phyloP scores from a whole-genome alignment of 257 asterid species.

The Scutellaria minor region DNA sequence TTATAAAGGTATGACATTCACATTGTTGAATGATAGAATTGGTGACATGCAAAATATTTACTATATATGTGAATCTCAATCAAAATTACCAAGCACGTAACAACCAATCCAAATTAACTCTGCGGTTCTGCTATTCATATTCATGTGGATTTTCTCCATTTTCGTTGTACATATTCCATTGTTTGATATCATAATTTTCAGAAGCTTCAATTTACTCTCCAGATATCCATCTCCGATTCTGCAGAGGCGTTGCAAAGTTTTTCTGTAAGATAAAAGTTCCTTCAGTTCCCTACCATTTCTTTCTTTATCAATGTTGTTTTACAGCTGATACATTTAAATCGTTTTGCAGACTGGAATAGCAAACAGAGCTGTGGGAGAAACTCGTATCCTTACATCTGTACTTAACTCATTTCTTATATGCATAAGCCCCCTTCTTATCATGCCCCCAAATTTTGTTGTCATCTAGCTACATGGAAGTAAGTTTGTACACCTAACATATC shows the following conservation, averaged over 20 bases:
- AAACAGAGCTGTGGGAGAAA: constrained; percentile 90
- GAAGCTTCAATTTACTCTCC: constrained; percentile 38
- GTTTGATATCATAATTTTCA: constrained; percentile 6
- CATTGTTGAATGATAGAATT: not conserved
- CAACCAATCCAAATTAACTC: constrained; percentile 16
- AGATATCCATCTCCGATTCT: constrained; percentile 60
- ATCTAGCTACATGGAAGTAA: no score
- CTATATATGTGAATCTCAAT: constrained; percentile 4
- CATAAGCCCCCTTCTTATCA: not conserved
- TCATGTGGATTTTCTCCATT: not conserved
- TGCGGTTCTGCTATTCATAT: no score
- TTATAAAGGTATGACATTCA: no score
- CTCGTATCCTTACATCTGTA: constrained; percentile 62
- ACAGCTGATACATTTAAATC: constrained; percentile 29
- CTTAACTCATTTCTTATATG: constrained; percentile 11
- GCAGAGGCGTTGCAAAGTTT: constrained; percentile 67
- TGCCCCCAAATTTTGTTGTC: no score
- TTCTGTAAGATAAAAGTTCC: constrained; percentile 57
- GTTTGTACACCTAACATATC: constrained; percentile 40
- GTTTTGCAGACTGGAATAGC: constrained; percentile 73
- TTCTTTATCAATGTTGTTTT: constrained; percentile 23
- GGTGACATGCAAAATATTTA: not conserved
- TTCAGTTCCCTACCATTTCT: not conserved
- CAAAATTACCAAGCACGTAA: constrained; percentile 5
- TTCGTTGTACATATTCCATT: not conserved